Base-by-base conservation (phyloP, 2,329 filamentous ascomycete species). In the Talaromyces piceae region DNA sequence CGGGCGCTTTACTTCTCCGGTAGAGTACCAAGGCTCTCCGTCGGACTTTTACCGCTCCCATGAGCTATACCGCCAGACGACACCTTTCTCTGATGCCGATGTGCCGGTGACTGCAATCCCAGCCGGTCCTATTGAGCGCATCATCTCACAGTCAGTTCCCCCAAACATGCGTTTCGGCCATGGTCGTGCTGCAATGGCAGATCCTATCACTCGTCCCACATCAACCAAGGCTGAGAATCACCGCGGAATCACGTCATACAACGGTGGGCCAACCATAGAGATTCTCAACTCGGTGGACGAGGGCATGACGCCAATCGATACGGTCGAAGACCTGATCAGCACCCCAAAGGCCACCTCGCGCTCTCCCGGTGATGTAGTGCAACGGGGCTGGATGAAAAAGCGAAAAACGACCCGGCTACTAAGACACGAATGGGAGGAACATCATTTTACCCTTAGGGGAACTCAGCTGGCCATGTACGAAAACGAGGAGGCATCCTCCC, bases 381-480 rank as follows among this genome's bases (percentile, higher is more conserved):
- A 91, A 68, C 81, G 87, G 46, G 93, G 93, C 1, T 90, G 84
- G 69, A 95, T 98, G 83, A 91, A 89, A 77, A 95, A 95, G 77
- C 88, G 91, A 64, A 89, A 89, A 73, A 94, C 87, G 44, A 94
- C 87, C 47, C 84, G 83, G 63, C 83, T 95, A 75, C 80, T 95
- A 54, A 87, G 89, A 41, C 88, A 95, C 68, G 91, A 96, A 73
- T 96, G 91, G 91, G 83, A 90, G 63, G 88, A 94, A 66, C 86
- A 89, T 59, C 93, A 91, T 73, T 94, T 93, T 67, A 89, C 88
- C 23, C 84, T 96, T 56, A 83, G 84, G 61, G 86, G 86, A 53
- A 88, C 83, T 23, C 80, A 81, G 25, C 77, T 88, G 31, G 62
- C 64, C 28, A 69, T 69, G 67, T 60, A 60, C 47, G 59, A 60